Evolutionary conservation across 768 basidiomycete genomes (phyloP).

Genomic region (Mycena albidolilacea): DNA sequence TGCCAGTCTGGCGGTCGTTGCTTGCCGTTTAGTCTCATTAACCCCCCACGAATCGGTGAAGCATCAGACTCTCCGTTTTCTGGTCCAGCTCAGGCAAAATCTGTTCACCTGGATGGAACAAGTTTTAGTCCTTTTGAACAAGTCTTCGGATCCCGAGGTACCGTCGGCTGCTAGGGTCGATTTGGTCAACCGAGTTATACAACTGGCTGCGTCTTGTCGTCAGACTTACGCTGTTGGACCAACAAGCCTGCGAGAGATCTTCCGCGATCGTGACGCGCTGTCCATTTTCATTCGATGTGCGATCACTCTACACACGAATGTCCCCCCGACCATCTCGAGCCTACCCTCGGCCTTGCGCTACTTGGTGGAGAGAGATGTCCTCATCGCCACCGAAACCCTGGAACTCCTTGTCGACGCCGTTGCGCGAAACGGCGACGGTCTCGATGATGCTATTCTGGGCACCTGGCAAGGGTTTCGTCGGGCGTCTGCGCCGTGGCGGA

Average conservation of each 20-base stretch:
- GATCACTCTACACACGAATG: constrained; percentile 44
- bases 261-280: constrained; percentile 45
- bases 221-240: constrained; percentile 43
- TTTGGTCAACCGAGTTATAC: constrained; percentile 47
- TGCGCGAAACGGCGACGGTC: not conserved
- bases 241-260: constrained; percentile 26
- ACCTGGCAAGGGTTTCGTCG: constrained; percentile 27
- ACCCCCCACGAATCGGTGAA: constrained; percentile 32
- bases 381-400: constrained; percentile 8
- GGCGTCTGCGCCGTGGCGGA: constrained; percentile 11
- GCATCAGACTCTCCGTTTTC: constrained; percentile 41
- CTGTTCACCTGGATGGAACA: constrained; percentile 55
- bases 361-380: constrained; percentile 11
- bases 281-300: constrained; percentile 50
- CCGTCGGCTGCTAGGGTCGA: constrained; percentile 32
- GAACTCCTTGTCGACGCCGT: not conserved
- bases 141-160: constrained; percentile 39
- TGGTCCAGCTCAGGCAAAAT: constrained; percentile 50
- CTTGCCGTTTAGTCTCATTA: constrained; percentile 54
- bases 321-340: not conserved
- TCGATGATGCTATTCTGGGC: constrained; percentile 9
- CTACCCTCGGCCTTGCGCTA: constrained; percentile 23
- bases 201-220: constrained; percentile 57
- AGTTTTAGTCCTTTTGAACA: constrained; percentile 39
- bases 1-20: constrained; percentile 39